These are phyloP conservation scores for Casaregolazyma lundiana DNA, from an alignment of 1,139 yeast genomes.

Conservation along the genomic window DNA sequence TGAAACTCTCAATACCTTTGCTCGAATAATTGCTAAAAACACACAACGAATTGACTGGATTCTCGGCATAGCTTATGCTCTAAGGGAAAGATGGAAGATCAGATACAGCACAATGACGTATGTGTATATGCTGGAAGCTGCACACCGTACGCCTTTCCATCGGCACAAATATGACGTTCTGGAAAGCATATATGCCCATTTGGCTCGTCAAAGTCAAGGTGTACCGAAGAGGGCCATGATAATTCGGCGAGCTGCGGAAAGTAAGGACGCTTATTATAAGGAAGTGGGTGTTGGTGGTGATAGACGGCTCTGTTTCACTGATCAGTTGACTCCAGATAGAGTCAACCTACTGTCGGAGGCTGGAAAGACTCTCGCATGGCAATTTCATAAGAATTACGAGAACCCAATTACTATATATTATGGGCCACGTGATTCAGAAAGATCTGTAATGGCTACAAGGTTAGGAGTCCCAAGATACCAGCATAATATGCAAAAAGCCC, in stretches of 20 bases:
- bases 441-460: constrained; percentile 7
- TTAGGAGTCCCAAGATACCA: constrained; percentile 10
- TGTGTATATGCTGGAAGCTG: constrained; percentile 22
- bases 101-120: constrained; percentile 20
- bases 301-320: neutral
- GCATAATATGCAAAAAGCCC: constrained; percentile 11
- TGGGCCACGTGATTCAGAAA: constrained; percentile 4
- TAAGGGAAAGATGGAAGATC: constrained; percentile 19
- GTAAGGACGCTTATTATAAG: constrained; percentile 5
- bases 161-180: constrained; percentile 18
- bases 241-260: constrained; percentile 1
- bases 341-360: neutral
- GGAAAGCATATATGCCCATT: constrained; percentile 15
- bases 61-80: constrained; percentile 22
- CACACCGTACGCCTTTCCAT: constrained; percentile 17
- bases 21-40: constrained; percentile 17
- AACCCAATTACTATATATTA: constrained; percentile 6
- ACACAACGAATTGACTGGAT: constrained; percentile 26
- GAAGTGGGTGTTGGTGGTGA: constrained; percentile 5
- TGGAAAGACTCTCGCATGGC: constrained; percentile 1
- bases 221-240: neutral
- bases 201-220: constrained; percentile 9
- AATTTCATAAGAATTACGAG: neutral
- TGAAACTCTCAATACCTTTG: constrained; percentile 22
- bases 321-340: neutral